phyloP scores from a whole-genome alignment of 257 asterid genomes.

The Penstemon barbatus region DNA sequence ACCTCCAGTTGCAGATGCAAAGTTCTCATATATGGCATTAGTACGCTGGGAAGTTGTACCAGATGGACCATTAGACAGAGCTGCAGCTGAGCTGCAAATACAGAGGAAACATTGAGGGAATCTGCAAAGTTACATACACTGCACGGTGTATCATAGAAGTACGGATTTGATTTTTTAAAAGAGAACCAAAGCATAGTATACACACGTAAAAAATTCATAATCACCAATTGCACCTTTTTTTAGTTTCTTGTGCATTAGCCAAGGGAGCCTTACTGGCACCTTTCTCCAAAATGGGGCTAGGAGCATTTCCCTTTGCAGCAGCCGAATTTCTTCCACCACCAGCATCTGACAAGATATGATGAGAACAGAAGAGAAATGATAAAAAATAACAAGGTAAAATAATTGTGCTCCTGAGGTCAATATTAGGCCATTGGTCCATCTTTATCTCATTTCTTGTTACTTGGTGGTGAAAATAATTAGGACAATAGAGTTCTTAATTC shows the following conservation, averaged over 20 bases:
- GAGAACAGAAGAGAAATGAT: conserved; percentile 17
- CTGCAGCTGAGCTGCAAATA: conserved; percentile 55
- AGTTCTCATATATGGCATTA: conserved; percentile 33
- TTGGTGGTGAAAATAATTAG: conserved; percentile 1
- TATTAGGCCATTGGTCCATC: too few relatives aligned
- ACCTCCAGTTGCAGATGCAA: conserved; percentile 33
- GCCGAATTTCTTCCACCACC: conserved; percentile 46
- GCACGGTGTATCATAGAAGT: conserved; percentile 7
- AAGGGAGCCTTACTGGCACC: conserved; percentile 30
- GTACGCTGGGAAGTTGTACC: conserved; percentile 41
- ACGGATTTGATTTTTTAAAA: conserved; percentile 9
- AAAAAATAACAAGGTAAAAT: background rate
- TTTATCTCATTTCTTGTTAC: background rate
- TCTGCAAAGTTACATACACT: background rate
- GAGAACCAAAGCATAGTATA: conserved; percentile 18
- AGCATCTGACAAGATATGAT: conserved; percentile 41
- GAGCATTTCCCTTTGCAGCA: conserved; percentile 37
- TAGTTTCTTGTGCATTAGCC: conserved; percentile 38
- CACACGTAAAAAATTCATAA: conserved; percentile 17
- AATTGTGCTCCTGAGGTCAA: conserved; percentile 9
- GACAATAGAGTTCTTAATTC: background rate
- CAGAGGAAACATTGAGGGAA: conserved; percentile 17
- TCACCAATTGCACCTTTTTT: conserved; percentile 50
- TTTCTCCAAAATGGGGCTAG: conserved; percentile 46
- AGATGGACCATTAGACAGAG: conserved; percentile 50